Evolutionary conservation across 805 yeast genomes (phyloP).

Genomic region (Sugiyamaella boreocaroliniensis): DNA sequence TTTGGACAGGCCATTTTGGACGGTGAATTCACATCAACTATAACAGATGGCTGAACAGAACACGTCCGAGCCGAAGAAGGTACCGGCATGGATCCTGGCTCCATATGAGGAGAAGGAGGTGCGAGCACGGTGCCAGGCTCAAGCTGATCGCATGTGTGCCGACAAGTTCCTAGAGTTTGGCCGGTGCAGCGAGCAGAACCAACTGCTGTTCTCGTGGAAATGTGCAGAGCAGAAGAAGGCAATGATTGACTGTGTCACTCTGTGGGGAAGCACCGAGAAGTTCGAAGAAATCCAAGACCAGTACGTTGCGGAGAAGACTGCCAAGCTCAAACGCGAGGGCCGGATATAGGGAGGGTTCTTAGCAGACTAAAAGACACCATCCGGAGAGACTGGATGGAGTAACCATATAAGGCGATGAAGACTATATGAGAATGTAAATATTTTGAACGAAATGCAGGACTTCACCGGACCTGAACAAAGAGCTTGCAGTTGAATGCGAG

Average conservation of each 20-base stretch:
- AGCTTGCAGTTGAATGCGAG: no score
- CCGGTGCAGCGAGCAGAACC: slow-evolving; percentile 29
- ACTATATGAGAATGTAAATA: no score
- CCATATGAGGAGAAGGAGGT: slow-evolving; percentile 34
- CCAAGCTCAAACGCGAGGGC: slow-evolving; percentile 10
- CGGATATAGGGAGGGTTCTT: not conserved
- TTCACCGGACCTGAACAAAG: no score
- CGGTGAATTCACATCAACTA: not conserved
- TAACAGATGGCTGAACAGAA: not conserved
- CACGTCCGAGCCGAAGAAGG: not conserved
- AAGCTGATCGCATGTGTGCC: slow-evolving; percentile 28
- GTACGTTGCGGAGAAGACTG: slow-evolving; percentile 27
- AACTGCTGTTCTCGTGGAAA: slow-evolving; percentile 32
- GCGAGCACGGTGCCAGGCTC: slow-evolving; percentile 29
- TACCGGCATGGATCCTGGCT: slow-evolving; percentile 34
- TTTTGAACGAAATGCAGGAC: no score
- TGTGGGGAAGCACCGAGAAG: slow-evolving; percentile 30
- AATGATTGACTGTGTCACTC: slow-evolving; percentile 30
- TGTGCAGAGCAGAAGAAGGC: slow-evolving; percentile 31
- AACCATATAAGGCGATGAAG: no score
- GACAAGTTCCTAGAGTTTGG: slow-evolving; percentile 28
- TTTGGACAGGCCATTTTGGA: not conserved
- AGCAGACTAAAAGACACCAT: no score
- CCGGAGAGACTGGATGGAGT: no score
- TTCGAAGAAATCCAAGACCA: slow-evolving; percentile 25